These are phyloP conservation scores for Calamus simplicifolius DNA, from an alignment of 176 grass and related monocot species.

Conservation along the genomic window DNA sequence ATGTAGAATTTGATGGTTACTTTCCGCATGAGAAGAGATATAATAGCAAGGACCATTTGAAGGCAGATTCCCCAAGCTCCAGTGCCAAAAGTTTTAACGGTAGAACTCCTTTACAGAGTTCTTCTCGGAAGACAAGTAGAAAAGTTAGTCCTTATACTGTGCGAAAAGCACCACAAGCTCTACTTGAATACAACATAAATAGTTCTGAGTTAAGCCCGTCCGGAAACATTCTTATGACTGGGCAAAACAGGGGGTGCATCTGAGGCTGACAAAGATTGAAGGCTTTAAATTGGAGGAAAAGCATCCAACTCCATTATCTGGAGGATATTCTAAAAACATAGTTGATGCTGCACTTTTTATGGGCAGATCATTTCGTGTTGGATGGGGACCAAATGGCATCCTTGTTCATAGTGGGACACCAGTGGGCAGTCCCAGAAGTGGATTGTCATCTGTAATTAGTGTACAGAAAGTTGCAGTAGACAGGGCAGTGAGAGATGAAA, in stretches of 20 bases:
- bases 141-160: slow-evolving; percentile 24
- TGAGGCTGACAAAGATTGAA: slow-evolving; percentile 66
- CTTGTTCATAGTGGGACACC: slow-evolving; percentile 82
- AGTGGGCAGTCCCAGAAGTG: slow-evolving; percentile 31
- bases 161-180: slow-evolving; percentile 52
- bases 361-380: slow-evolving; percentile 90
- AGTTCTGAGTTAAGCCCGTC: slow-evolving; percentile 43
- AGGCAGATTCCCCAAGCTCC: slow-evolving; percentile 43
- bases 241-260: slow-evolving; percentile 53
- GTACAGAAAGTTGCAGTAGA: slow-evolving; percentile 67
- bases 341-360: slow-evolving; percentile 88
- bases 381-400: slow-evolving; percentile 86
- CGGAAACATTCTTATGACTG: slow-evolving; percentile 65
- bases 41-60: slow-evolving; percentile 40
- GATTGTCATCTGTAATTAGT: slow-evolving; percentile 76
- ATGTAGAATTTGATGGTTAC: slow-evolving; percentile 36
- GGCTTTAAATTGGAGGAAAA: slow-evolving; percentile 76
- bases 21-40: slow-evolving; percentile 37
- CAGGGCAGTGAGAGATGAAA: slow-evolving; percentile 56
- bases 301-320: slow-evolving; percentile 60
- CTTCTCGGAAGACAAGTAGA: slow-evolving; percentile 40
- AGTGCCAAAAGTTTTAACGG: slow-evolving; percentile 33
- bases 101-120: slow-evolving; percentile 49
- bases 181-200: slow-evolving; percentile 63
- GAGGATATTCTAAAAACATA: slow-evolving; percentile 55